These are phyloP conservation scores for Trichoderma sp. DNA, from an alignment of 2,329 filamentous ascomycete genomes.

Conservation along the genomic window DNA sequence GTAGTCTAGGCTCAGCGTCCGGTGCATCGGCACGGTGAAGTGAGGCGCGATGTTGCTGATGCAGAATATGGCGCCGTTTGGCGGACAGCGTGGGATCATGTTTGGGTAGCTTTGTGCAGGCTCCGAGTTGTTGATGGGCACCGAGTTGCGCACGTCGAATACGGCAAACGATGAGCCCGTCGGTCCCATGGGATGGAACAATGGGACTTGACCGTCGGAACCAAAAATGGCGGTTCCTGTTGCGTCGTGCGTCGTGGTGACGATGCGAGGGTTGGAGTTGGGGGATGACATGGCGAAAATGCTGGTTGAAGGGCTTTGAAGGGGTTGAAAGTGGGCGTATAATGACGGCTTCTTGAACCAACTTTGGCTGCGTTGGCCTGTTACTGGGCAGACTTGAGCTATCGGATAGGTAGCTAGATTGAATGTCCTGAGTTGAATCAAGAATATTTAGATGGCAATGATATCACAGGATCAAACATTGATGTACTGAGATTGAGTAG, in stretches of 20 bases:
- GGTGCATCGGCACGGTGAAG: slow-evolving; percentile 39
- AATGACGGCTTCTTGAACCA: neutral
- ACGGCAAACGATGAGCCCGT: slow-evolving; percentile 29
- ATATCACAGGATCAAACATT: neutral
- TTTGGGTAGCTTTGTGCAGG: slow-evolving; percentile 18
- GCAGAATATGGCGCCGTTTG: slow-evolving; percentile 35
- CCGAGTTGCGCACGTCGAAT: slow-evolving; percentile 29
- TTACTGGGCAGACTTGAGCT: no score
- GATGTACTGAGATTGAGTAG: no score
- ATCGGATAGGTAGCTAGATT: no score
- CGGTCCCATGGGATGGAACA: slow-evolving; percentile 35
- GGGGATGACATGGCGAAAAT: neutral
- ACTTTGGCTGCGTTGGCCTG: no score
- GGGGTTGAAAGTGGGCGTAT: neutral
- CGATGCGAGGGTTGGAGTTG: slow-evolving; percentile 26
- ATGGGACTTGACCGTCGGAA: slow-evolving; percentile 27
- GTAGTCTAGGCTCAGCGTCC: slow-evolving; percentile 42
- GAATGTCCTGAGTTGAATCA: no score
- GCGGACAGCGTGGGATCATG: slow-evolving; percentile 36
- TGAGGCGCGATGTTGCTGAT: slow-evolving; percentile 33
- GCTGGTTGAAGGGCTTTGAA: neutral
- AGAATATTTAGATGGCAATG: neutral
- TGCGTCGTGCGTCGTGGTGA: slow-evolving; percentile 31
- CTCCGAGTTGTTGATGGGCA: slow-evolving; percentile 34
- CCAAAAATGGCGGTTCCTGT: slow-evolving; percentile 34